Percentiles rank a stretch among this genome's conserved stretches.
Conservation (phyloP, 805 yeast genomes). For the Zygoascus bituminiphila region DNA sequence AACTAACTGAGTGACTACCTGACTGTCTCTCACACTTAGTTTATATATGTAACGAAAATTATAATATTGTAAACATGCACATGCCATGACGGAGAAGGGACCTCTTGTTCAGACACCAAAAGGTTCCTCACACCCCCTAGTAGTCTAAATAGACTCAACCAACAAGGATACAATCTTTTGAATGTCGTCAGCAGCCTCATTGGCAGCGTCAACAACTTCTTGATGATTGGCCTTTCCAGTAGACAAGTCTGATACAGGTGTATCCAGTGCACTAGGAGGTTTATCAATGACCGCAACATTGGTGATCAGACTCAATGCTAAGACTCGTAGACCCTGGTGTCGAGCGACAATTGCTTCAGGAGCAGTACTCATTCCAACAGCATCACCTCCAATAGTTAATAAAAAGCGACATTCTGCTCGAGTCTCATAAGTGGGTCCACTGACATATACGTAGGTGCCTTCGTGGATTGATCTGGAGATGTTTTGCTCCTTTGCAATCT, state of each 20-base stretch:
- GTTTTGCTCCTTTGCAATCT: constrained; percentile 42
- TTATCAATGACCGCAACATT: constrained; percentile 66
- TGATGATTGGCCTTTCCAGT: constrained; percentile 81
- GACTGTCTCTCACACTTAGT: too few relatives aligned
- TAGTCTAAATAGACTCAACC: background rate
- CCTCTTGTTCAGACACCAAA: too few relatives aligned
- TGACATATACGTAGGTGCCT: constrained; percentile 75
- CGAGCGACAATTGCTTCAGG: constrained; percentile 93
- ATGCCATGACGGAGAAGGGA: too few relatives aligned
- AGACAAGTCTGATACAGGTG: constrained; percentile 7
- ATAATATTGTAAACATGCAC: too few relatives aligned
- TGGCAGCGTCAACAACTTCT: constrained; percentile 84
- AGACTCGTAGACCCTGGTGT: constrained; percentile 72
- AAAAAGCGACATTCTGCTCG: constrained; percentile 85
- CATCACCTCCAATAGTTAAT: constrained; percentile 71
- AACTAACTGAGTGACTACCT: too few relatives aligned
- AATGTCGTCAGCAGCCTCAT: constrained; percentile 73
- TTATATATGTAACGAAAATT: too few relatives aligned
- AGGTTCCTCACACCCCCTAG: too few relatives aligned
- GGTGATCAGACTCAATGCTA: constrained; percentile 82
- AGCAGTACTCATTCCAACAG: constrained; percentile 97
- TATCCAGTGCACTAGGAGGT: constrained; percentile 25
- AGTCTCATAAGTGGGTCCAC: constrained; percentile 92
- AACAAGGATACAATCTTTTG: constrained; percentile 43
- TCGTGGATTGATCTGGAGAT: constrained; percentile 61